phyloP scores from a whole-genome alignment of 2,329 filamentous ascomycete genomes.

The Akanthomyces lecanii region DNA sequence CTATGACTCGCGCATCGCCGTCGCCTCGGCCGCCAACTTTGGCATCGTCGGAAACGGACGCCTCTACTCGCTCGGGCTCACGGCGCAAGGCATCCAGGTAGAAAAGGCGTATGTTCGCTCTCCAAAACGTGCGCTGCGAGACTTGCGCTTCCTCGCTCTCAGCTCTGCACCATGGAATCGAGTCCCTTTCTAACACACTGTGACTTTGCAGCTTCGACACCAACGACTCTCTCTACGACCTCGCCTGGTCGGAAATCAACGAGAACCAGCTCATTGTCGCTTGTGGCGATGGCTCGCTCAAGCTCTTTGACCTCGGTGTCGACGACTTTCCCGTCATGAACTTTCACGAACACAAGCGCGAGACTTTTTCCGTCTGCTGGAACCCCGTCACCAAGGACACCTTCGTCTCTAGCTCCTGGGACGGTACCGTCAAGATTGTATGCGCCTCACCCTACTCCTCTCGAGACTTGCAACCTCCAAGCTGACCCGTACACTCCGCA shows the following conservation, averaged over 20 bases:
- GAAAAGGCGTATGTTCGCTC: constrained; percentile 66
- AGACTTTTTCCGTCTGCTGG: constrained; percentile 91
- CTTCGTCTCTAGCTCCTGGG: constrained; percentile 91
- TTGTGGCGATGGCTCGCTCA: constrained; percentile 89
- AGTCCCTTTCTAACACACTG: not conserved
- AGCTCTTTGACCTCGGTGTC: constrained; percentile 83
- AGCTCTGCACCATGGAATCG: not conserved
- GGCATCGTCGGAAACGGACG: constrained; percentile 95
- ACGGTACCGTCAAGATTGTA: constrained; percentile 88
- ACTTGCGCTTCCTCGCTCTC: not conserved
- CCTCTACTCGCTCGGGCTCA: constrained; percentile 78
- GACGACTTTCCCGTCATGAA: constrained; percentile 83
- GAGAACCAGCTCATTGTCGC: constrained; percentile 90
- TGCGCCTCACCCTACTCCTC: constrained; percentile 21
- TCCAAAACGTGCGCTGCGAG: not conserved
- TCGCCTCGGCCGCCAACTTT: constrained; percentile 89
- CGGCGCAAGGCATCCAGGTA: constrained; percentile 74
- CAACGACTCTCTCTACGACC: constrained; percentile 93
- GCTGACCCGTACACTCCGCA: not conserved
- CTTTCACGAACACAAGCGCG: constrained; percentile 89
- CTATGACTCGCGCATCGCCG: constrained; percentile 90
- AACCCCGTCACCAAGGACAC: constrained; percentile 86
- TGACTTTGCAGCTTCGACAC: constrained; percentile 71
- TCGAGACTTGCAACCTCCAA: not conserved
- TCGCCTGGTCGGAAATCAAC: constrained; percentile 92